phyloP scores from a whole-genome alignment of 345 rosid species.

The Dipteronia sinensis region DNA sequence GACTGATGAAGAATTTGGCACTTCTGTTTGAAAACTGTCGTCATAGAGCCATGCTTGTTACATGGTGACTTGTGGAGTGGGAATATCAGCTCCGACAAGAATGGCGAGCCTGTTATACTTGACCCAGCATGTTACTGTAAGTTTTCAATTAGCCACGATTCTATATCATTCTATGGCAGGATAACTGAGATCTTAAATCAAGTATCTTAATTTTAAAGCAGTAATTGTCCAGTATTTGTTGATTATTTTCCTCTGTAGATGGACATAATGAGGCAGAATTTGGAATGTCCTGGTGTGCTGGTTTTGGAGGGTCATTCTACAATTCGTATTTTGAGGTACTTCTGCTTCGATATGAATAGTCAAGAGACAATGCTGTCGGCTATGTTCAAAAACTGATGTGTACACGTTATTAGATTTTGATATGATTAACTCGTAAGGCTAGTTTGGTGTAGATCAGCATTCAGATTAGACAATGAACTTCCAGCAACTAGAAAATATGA shows the following conservation, averaged over 20 bases:
- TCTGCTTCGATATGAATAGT: conserved; percentile 1
- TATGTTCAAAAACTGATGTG: not conserved
- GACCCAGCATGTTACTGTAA: conserved; percentile 98
- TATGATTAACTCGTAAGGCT: not conserved
- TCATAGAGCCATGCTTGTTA: conserved; percentile 77
- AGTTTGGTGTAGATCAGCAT: not conserved
- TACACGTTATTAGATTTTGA: not conserved
- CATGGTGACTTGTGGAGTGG: conserved; percentile 99
- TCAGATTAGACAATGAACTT: not conserved
- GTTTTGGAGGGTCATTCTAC: conserved; percentile 83
- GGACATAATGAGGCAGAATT: conserved; percentile 96
- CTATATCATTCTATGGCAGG: conserved; percentile 1
- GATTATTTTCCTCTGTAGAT: conserved; percentile 40
- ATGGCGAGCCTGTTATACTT: conserved; percentile 83
- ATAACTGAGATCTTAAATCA: not conserved
- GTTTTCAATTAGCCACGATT: conserved; percentile 4
- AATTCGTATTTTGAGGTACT: conserved; percentile 76
- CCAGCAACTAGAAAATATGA: not conserved
- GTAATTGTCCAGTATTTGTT: not conserved
- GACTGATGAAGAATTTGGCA: conserved; percentile 69
- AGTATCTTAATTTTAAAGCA: not conserved
- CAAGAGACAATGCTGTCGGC: not conserved
- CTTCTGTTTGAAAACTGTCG: conserved; percentile 68
- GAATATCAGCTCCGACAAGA: conserved; percentile 76
- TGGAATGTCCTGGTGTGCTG: conserved; percentile 98